These are phyloP conservation scores for Jacaranda mimosifolia DNA, from an alignment of 257 asterid genomes.

Conservation along the genomic window DNA sequence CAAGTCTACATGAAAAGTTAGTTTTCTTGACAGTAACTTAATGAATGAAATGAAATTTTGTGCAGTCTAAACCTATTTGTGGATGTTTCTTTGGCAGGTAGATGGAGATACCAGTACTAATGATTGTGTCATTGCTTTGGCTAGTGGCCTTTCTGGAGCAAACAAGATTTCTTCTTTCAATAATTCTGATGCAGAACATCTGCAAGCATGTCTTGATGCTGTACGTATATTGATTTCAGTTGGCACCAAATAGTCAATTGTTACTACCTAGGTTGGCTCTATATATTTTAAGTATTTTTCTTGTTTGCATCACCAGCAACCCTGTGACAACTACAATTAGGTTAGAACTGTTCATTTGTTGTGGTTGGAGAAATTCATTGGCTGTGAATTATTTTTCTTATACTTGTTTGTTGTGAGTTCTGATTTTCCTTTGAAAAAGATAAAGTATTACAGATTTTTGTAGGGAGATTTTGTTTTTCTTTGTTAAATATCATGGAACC, in stretches of 20 bases:
- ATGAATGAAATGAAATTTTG: background rate
- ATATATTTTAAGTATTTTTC: constrained; percentile 8
- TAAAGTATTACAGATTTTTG: background rate
- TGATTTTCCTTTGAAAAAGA: background rate
- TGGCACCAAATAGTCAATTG: constrained; percentile 11
- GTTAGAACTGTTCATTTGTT: background rate
- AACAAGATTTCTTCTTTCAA: constrained; percentile 72
- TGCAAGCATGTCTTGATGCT: constrained; percentile 93
- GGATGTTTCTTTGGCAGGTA: constrained; percentile 63
- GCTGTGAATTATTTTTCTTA: constrained; percentile 10
- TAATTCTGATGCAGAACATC: constrained; percentile 74
- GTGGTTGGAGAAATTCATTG: background rate
- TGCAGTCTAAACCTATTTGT: constrained; percentile 14
- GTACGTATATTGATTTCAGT: constrained; percentile 55
- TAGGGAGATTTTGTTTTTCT: constrained; percentile 6
- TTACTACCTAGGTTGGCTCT: constrained; percentile 18
- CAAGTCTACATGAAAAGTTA: background rate
- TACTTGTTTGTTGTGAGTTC: constrained; percentile 11
- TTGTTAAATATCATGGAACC: background rate
- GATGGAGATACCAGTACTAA: constrained; percentile 98
- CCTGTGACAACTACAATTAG: constrained; percentile 3
- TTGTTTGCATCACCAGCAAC: constrained; percentile 12
- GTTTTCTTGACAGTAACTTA: background rate
- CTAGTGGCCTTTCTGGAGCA: constrained; percentile 96
- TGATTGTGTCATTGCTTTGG: constrained; percentile 96